Percentiles rank a stretch among this genome's conserved stretches.
Evolutionary conservation across 2,329 filamentous ascomycete genomes (phyloP).

Genomic region (Xylariaceae sp.): DNA sequence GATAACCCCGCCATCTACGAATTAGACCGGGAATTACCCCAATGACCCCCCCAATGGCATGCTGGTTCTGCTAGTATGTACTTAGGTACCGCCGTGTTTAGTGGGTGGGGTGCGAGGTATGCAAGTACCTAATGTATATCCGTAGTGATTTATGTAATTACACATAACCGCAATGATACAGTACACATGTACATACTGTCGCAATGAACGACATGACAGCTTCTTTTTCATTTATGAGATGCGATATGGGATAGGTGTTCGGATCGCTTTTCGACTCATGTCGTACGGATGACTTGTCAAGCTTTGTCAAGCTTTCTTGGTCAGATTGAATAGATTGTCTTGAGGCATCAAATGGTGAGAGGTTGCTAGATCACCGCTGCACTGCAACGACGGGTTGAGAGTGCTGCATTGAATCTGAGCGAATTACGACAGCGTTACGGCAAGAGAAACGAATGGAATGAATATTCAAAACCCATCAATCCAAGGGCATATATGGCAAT

Average conservation of each 20-base stretch:
- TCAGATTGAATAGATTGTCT: conserved; percentile 24
- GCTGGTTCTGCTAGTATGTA: not conserved
- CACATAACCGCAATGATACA: conserved; percentile 12
- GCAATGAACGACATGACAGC: not conserved
- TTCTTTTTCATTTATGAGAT: not conserved
- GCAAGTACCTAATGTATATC: no score
- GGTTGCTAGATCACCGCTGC: conserved; percentile 25
- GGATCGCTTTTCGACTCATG: conserved; percentile 1
- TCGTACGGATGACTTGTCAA: conserved; percentile 26
- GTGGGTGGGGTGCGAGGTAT: conserved; percentile 22
- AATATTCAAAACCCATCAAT: conserved; percentile 12
- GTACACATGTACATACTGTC: not conserved
- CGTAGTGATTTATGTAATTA: not conserved
- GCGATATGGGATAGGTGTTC: not conserved
- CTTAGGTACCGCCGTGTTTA: conserved; percentile 4
- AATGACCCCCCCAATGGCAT: conserved; percentile 1
- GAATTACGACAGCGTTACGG: conserved; percentile 18
- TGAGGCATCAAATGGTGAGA: conserved; percentile 3
- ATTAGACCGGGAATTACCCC: no score
- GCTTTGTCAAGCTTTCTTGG: conserved; percentile 35
- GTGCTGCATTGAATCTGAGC: conserved; percentile 6
- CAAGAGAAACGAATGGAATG: conserved; percentile 8
- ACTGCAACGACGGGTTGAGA: conserved; percentile 24
- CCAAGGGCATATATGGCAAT: conserved; percentile 8
- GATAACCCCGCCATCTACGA: conserved; percentile 24